Conservation (phyloP, 192 early-diverging fungal species). For the Backusella sp. region DNA sequence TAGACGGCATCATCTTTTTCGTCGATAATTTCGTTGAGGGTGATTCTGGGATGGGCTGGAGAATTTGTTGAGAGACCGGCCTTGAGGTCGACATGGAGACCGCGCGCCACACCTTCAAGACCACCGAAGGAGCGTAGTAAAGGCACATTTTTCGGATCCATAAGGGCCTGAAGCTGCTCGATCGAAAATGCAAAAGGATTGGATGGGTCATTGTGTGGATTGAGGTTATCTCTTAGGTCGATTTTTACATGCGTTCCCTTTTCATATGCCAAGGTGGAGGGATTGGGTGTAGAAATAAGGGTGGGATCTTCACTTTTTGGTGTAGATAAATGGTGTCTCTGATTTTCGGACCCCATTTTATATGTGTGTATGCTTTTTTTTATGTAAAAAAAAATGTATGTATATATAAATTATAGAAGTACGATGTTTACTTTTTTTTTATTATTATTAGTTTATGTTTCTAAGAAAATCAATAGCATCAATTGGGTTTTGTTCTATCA, state of each 20-base stretch:
- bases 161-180: conserved; percentile 40
- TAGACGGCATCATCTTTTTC: conserved; percentile 15
- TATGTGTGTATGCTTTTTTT: not conserved
- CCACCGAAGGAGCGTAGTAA: conserved; percentile 44
- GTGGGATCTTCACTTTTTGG: conserved; percentile 16
- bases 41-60: not conserved
- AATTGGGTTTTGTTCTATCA: not conserved
- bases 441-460: not conserved
- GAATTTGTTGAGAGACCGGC: conserved; percentile 40
- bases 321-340: conserved; percentile 4
- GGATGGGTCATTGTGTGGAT: conserved; percentile 34
- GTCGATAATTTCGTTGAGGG: not conserved
- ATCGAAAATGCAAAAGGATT: conserved; percentile 53
- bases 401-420: not conserved
- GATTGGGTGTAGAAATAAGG: not conserved
- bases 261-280: not conserved
- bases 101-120: conserved; percentile 44
- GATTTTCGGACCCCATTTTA: not conserved
- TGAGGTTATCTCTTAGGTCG: conserved; percentile 4
- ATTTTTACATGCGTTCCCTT: conserved; percentile 1
- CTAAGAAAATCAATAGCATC: not conserved
- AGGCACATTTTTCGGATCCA: conserved; percentile 57
- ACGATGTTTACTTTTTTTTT: not conserved
- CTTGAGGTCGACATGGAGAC: conserved; percentile 43
- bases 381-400: too few species aligned